Conservation (phyloP, 768 basidiomycete genomes). For the Leccinum arenicola region DNA sequence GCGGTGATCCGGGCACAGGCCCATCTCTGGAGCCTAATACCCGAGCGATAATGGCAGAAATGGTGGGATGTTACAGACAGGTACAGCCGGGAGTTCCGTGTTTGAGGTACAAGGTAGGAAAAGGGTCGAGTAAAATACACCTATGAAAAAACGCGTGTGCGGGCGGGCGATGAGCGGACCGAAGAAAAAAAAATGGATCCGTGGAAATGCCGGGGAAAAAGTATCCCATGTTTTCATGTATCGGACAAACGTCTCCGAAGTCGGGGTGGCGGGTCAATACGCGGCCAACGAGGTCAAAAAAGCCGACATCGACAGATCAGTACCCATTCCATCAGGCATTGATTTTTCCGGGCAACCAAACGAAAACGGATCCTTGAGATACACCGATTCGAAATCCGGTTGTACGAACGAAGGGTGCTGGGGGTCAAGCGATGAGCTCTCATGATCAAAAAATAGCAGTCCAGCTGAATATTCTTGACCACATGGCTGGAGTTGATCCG, state of each 20-base stretch:
- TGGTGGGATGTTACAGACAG: constrained; percentile 26
- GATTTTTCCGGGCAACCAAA: constrained; percentile 25
- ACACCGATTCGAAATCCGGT: constrained; percentile 19
- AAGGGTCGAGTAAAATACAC: constrained; percentile 29
- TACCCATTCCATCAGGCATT: constrained; percentile 17
- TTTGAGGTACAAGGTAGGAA: background rate
- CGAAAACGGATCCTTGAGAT: constrained; percentile 24
- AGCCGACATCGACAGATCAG: constrained; percentile 30
- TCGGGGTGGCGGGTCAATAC: constrained; percentile 19
- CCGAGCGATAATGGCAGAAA: background rate
- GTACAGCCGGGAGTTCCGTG: constrained; percentile 21
- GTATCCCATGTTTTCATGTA: background rate
- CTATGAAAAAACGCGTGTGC: constrained; percentile 7
- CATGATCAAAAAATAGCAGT: constrained; percentile 20
- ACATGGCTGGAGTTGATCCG: constrained; percentile 14
- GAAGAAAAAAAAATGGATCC: background rate
- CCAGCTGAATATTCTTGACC: constrained; percentile 20
- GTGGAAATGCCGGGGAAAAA: constrained; percentile 1
- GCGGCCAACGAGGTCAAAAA: constrained; percentile 32
- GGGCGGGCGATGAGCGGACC: constrained; percentile 1
- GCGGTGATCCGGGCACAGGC: constrained; percentile 4
- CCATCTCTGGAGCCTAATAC: background rate
- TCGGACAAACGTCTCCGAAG: background rate
- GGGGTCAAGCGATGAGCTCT: constrained; percentile 6
- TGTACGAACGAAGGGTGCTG: constrained; percentile 15